Conservation (phyloP, 371 early-diverging fungal genomes). For the Rhizopus delemar region DNA sequence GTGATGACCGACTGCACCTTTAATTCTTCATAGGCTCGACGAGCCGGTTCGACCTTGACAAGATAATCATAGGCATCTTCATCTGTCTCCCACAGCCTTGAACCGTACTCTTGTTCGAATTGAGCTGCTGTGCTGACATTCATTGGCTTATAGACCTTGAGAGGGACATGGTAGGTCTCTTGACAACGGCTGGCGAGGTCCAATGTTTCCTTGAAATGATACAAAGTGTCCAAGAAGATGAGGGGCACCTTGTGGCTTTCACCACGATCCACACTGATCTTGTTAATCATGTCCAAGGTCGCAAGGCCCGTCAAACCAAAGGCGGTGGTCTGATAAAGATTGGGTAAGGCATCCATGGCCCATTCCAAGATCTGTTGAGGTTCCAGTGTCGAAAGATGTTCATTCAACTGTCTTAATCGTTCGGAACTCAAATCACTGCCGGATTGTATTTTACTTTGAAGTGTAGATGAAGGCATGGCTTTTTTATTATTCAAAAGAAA, state of each 20-base stretch:
- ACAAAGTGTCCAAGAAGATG: constrained; percentile 90
- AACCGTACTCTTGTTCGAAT: constrained; percentile 74
- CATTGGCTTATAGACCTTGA: constrained; percentile 77
- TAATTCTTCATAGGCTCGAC: constrained; percentile 80
- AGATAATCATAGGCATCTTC: constrained; percentile 85
- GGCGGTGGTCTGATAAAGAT: constrained; percentile 88
- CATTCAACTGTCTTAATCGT: constrained; percentile 67
- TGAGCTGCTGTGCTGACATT: constrained; percentile 60
- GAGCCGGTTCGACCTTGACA: constrained; percentile 92
- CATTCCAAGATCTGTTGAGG: constrained; percentile 87
- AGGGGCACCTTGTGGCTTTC: constrained; percentile 71
- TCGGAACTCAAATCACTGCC: constrained; percentile 58
- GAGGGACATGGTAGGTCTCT: constrained; percentile 67
- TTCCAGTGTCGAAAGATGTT: constrained; percentile 56
- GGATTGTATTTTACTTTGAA: constrained; percentile 32
- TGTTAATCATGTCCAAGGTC: constrained; percentile 74
- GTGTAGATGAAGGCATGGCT: constrained; percentile 32
- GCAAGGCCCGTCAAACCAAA: constrained; percentile 87
- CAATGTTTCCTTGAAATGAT: constrained; percentile 90
- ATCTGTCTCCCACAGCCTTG: constrained; percentile 79
- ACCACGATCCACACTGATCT: constrained; percentile 59
- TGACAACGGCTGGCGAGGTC: constrained; percentile 70
- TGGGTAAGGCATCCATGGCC: constrained; percentile 81
- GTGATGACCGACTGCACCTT: constrained; percentile 80
- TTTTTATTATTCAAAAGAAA: background rate